Conservation (phyloP, 805 yeast genomes). For the Hanseniaspora osmophila region DNA sequence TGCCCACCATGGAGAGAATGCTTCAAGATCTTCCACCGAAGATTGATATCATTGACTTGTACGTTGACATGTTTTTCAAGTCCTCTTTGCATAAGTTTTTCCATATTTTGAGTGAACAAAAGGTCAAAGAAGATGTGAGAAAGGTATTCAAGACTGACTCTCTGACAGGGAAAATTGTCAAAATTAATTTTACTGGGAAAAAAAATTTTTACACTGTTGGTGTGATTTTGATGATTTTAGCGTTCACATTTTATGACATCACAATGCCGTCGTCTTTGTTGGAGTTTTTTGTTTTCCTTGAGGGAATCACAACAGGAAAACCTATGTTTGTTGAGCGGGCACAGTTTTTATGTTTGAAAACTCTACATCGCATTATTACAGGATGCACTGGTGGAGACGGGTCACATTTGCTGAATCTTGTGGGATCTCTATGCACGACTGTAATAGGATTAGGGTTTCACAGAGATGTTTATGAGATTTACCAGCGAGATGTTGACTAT, state of each 20-base stretch:
- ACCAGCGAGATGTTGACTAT: conserved; percentile 7
- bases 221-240: conserved; percentile 14
- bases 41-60: conserved; percentile 7
- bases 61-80: conserved; percentile 10
- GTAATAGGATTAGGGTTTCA: conserved; percentile 15
- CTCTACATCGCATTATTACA: background rate
- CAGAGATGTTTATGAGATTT: conserved; percentile 10
- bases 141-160: conserved; percentile 5
- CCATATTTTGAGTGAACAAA: conserved; percentile 2
- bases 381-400: conserved; percentile 15
- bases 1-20: conserved; percentile 4
- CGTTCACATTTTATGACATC: conserved; percentile 8
- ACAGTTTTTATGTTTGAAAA: conserved; percentile 15
- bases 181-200: conserved; percentile 6
- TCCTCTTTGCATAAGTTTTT: conserved; percentile 12
- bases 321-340: conserved; percentile 17
- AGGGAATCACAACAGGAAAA: conserved; percentile 18
- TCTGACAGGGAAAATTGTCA: background rate
- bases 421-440: conserved; percentile 9
- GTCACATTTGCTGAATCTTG: conserved; percentile 10
- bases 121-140: conserved; percentile 5
- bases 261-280: conserved; percentile 11
- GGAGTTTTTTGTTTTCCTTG: conserved; percentile 11
- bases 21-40: conserved; percentile 13
- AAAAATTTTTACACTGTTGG: conserved; percentile 19